Evolutionary conservation across 1,139 yeast genomes (phyloP).

Genomic region (Kluyveromyces sp.): DNA sequence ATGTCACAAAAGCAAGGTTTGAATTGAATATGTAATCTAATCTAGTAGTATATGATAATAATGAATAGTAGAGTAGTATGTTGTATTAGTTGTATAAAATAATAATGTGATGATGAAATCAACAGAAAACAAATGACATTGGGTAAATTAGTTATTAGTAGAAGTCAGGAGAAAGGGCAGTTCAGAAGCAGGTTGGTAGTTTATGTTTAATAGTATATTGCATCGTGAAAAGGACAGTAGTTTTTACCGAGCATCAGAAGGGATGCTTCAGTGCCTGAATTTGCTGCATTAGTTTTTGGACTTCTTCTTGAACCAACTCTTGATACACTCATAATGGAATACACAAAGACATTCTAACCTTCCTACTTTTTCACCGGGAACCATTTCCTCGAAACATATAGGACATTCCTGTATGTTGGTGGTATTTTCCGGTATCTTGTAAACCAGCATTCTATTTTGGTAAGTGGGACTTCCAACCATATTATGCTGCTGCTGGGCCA

Average conservation of each 20-base stretch:
- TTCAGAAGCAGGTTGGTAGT: background rate
- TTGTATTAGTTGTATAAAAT: too few species aligned
- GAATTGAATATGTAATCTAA: too few species aligned
- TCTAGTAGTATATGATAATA: too few species aligned
- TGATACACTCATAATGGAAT: constrained; percentile 84
- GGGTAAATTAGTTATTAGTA: background rate
- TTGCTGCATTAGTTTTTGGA: constrained; percentile 37
- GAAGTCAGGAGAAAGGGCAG: background rate
- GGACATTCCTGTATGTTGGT: constrained; percentile 61
- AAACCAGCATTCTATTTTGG: constrained; percentile 79
- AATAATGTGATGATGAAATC: too few species aligned
- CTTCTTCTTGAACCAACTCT: constrained; percentile 81
- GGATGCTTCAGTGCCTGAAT: constrained; percentile 7
- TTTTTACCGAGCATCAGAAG: constrained; percentile 10
- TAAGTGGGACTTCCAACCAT: constrained; percentile 18
- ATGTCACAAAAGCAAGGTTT: too few species aligned
- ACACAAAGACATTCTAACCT: constrained; percentile 90
- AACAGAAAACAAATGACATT: too few species aligned
- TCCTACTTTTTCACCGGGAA: constrained; percentile 83
- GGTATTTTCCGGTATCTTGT: constrained; percentile 45
- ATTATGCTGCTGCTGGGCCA: constrained; percentile 51
- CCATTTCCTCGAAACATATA: constrained; percentile 83
- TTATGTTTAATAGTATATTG: constrained; percentile 10
- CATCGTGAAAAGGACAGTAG: constrained; percentile 25
- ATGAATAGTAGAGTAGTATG: too few species aligned